Evolutionary conservation across 352 stramenopile genomes (phyloP).

Genomic region (Phytophthora cactorum): DNA sequence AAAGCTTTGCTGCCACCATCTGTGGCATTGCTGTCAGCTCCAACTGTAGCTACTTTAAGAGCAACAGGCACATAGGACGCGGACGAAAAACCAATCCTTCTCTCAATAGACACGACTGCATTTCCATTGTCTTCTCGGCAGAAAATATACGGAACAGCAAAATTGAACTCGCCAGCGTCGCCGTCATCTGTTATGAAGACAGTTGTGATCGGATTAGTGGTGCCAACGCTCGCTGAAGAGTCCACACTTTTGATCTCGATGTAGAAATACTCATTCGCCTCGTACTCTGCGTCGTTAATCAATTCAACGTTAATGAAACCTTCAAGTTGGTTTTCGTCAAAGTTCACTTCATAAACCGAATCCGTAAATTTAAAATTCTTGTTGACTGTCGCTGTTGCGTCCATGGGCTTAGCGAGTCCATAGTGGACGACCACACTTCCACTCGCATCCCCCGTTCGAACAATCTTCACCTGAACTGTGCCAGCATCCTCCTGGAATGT

Average conservation of each 20-base stretch:
- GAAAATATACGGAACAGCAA: constrained; percentile 55
- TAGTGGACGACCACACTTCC: constrained; percentile 51
- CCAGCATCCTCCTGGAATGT: constrained; percentile 56
- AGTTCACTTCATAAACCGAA: constrained; percentile 47
- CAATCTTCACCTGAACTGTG: constrained; percentile 53
- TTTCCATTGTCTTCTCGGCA: constrained; percentile 72
- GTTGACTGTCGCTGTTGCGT: constrained; percentile 62
- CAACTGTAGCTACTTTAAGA: constrained; percentile 56
- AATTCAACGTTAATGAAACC: constrained; percentile 54
- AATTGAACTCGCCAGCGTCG: constrained; percentile 70
- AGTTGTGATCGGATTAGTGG: constrained; percentile 26
- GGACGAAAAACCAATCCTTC: constrained; percentile 56
- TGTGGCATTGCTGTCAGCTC: constrained; percentile 61
- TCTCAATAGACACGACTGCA: constrained; percentile 58
- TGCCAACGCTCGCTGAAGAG: constrained; percentile 45
- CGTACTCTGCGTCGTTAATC: constrained; percentile 68
- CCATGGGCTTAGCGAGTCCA: constrained; percentile 44
- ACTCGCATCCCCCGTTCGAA: constrained; percentile 49
- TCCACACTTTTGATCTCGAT: constrained; percentile 53
- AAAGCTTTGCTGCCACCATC: constrained; percentile 67
- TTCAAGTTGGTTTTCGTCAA: constrained; percentile 54
- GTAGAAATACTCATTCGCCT: constrained; percentile 73
- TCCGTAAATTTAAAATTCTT: constrained; percentile 66
- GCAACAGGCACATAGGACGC: constrained; percentile 67
- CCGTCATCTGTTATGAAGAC: constrained; percentile 69